Evolutionary conservation across 2,329 filamentous ascomycete species (phyloP).

Genomic region (Emericellopsis atlantica): DNA sequence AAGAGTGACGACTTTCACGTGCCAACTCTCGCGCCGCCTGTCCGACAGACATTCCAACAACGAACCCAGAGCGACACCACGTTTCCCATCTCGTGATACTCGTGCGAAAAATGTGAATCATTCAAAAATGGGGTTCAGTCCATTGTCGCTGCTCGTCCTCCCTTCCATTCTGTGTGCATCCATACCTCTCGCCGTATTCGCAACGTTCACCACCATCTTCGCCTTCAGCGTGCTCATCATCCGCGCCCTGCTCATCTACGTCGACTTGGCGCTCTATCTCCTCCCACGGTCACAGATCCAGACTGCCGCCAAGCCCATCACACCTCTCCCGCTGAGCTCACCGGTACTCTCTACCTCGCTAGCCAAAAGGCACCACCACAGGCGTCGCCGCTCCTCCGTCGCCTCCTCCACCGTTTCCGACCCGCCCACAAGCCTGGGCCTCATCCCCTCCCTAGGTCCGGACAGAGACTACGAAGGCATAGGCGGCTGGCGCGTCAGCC

Average conservation of each 20-base stretch:
- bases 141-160: constrained; percentile 28
- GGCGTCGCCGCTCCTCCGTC: constrained; percentile 21
- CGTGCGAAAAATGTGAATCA: too few species aligned
- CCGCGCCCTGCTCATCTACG: constrained; percentile 47
- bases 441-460: constrained; percentile 34
- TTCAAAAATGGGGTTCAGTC: too few species aligned
- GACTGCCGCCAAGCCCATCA: constrained; percentile 19
- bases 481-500: constrained; percentile 38
- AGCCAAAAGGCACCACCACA: constrained; percentile 5
- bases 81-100: too few species aligned
- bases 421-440: constrained; percentile 16
- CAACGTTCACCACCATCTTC: constrained; percentile 48
- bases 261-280: constrained; percentile 47
- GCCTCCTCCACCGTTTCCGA: constrained; percentile 20
- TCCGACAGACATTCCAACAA: too few species aligned
- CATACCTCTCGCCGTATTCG: constrained; percentile 49
- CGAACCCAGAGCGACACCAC: too few species aligned
- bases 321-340: constrained; percentile 10
- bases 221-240: constrained; percentile 49
- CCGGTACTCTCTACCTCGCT: neutral
- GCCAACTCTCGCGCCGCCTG: too few species aligned
- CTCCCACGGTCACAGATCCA: constrained; percentile 36
- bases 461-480: constrained; percentile 47
- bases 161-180: constrained; percentile 52
- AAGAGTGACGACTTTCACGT: too few species aligned